A percentile compares a stretch with the other conserved stretches of the same genome.
Evolutionary conservation across 306 rosid species (phyloP).

Genomic region (Hippophae gyantsensis): DNA sequence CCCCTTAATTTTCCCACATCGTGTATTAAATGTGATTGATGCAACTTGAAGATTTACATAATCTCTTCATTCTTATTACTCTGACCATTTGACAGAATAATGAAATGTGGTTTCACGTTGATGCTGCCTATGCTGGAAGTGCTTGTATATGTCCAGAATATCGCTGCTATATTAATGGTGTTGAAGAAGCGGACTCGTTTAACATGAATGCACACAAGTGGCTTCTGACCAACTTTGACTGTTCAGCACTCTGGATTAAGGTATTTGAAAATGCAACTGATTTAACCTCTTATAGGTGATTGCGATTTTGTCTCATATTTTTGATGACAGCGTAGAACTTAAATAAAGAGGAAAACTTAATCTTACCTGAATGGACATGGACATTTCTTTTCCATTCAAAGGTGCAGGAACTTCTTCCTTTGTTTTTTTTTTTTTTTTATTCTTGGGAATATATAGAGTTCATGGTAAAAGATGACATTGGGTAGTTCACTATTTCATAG

Average conservation of each 20-base stretch:
- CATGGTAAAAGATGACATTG: no score
- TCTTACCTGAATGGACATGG: no score
- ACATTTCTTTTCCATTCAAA: no score
- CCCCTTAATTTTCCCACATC: background rate
- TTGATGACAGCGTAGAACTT: no score
- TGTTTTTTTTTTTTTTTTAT: no score
- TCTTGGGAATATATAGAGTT: no score
- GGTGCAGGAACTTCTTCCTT: no score
- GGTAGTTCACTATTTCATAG: no score
- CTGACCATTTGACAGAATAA: constrained; percentile 36
- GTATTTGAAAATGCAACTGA: constrained; percentile 24
- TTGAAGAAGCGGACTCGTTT: constrained; percentile 86
- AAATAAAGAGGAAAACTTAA: no score
- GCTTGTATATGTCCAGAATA: constrained; percentile 92
- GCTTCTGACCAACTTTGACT: constrained; percentile 87
- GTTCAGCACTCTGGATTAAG: constrained; percentile 93
- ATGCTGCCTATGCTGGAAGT: constrained; percentile 98
- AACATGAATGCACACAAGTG: constrained; percentile 96
- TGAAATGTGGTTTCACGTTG: constrained; percentile 85
- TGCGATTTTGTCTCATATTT: background rate
- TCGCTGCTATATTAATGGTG: constrained; percentile 70
- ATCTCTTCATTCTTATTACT: constrained; percentile 17
- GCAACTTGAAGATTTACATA: constrained; percentile 13
- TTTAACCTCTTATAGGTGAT: background rate
- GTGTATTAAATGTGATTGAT: constrained; percentile 5